These are phyloP conservation scores for Pythium vanterpoolii DNA, from an alignment of 352 stramenopile species.

Conservation along the genomic window DNA sequence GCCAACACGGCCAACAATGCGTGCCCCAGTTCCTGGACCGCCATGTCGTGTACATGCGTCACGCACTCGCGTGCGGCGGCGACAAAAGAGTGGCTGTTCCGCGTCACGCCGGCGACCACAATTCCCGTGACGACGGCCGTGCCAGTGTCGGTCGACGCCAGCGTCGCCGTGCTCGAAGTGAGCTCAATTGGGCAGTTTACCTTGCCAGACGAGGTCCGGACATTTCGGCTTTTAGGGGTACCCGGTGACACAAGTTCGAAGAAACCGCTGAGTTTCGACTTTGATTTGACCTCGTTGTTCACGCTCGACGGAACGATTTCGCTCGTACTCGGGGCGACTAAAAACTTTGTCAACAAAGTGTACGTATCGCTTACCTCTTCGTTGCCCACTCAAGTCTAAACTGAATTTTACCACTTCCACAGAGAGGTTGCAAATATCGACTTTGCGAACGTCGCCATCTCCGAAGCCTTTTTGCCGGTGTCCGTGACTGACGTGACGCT, in stretches of 20 bases:
- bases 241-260: not conserved
- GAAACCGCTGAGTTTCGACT: not conserved
- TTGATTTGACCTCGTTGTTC: not conserved
- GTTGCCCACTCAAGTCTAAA: not conserved
- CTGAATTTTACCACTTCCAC: not conserved
- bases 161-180: not conserved
- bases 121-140: not conserved
- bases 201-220: not conserved
- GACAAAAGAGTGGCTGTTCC: not conserved
- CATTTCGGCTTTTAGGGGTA: not conserved
- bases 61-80: not conserved
- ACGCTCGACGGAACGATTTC: not conserved
- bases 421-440: slow-evolving; percentile 11
- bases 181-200: not conserved
- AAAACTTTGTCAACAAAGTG: not conserved
- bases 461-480: not conserved
- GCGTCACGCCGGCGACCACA: not conserved
- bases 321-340: not conserved
- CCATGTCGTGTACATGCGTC: not conserved
- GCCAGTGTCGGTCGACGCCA: not conserved
- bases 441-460: not conserved
- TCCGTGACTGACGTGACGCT: not conserved
- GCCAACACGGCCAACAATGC: not conserved
- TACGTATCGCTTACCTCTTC: not conserved
- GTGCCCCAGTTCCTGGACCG: not conserved